phyloP scores from a whole-genome alignment of 495 filamentous ascomycete genomes.

The Hyphodiscus hymeniophilus region DNA sequence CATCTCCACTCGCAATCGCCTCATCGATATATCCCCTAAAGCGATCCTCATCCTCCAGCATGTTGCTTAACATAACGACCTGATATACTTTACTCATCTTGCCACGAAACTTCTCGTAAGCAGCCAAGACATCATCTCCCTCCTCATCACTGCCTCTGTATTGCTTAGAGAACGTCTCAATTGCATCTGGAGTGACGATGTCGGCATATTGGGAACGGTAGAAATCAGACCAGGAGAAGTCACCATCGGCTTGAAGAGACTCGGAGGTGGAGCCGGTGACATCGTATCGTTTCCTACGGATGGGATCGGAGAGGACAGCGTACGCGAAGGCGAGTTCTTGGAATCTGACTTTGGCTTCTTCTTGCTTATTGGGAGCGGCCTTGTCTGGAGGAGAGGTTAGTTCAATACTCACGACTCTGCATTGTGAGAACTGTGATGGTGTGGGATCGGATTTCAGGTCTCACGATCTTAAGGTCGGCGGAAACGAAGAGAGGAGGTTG shows the following conservation, averaged over 20 bases:
- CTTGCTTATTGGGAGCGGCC: conserved; percentile 51
- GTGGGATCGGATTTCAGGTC: too few species aligned
- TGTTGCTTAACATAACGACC: conserved; percentile 74
- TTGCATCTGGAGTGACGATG: conserved; percentile 56
- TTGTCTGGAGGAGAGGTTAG: conserved; percentile 53
- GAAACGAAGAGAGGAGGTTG: conserved; percentile 49
- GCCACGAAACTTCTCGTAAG: conserved; percentile 61
- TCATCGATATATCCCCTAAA: conserved; percentile 72
- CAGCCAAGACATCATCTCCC: conserved; percentile 60
- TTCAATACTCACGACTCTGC: neutral
- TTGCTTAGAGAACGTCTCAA: conserved; percentile 60
- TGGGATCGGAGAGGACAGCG: conserved; percentile 75
- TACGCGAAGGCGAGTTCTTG: conserved; percentile 91
- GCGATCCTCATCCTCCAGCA: conserved; percentile 77
- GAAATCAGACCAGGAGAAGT: conserved; percentile 86
- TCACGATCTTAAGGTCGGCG: too few species aligned
- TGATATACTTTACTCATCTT: conserved; percentile 70
- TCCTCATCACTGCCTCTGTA: conserved; percentile 92
- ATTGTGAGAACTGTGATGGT: conserved; percentile 21
- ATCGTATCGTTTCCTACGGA: conserved; percentile 77
- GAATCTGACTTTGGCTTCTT: conserved; percentile 67
- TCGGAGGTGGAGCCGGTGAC: conserved; percentile 80
- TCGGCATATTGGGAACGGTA: conserved; percentile 74
- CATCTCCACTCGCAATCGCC: conserved; percentile 63
- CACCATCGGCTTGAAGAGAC: conserved; percentile 56